These are phyloP conservation scores for Raffaelea arxii DNA, from an alignment of 2,329 filamentous ascomycete species.

Conservation along the genomic window DNA sequence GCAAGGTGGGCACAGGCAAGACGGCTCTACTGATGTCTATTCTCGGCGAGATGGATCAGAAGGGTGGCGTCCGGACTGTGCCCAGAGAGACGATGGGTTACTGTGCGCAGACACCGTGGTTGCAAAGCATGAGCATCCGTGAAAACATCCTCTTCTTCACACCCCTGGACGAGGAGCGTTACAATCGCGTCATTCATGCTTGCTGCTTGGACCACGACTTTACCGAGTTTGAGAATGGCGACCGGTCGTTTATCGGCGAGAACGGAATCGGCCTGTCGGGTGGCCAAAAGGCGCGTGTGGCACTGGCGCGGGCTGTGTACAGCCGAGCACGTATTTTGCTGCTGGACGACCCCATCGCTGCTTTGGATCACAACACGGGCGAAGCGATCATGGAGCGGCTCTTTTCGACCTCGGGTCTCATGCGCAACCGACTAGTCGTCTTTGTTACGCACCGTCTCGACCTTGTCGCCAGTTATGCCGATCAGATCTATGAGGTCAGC, in stretches of 20 bases:
- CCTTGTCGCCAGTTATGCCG: constrained; percentile 61
- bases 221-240: constrained; percentile 43
- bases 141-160: constrained; percentile 56
- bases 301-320: constrained; percentile 53
- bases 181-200: constrained; percentile 50
- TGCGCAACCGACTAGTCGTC: constrained; percentile 57
- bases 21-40: constrained; percentile 50
- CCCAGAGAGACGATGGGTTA: constrained; percentile 43
- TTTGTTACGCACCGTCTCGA: constrained; percentile 75
- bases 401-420: constrained; percentile 29
- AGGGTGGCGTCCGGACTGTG: constrained; percentile 35
- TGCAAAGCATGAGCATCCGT: constrained; percentile 55
- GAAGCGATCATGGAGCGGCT: constrained; percentile 51
- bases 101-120: constrained; percentile 52
- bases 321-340: constrained; percentile 46
- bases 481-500: constrained; percentile 62
- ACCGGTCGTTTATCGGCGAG: constrained; percentile 50
- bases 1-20: constrained; percentile 52
- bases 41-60: constrained; percentile 58
- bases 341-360: constrained; percentile 54
- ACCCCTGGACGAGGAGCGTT: constrained; percentile 42
- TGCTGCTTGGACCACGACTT: constrained; percentile 50
- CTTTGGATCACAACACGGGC: constrained; percentile 53
- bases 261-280: constrained; percentile 54
- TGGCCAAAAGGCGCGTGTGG: constrained; percentile 53